Base-by-base conservation (phyloP, 2,329 filamentous ascomycete species). In the Ilyonectria robusta region DNA sequence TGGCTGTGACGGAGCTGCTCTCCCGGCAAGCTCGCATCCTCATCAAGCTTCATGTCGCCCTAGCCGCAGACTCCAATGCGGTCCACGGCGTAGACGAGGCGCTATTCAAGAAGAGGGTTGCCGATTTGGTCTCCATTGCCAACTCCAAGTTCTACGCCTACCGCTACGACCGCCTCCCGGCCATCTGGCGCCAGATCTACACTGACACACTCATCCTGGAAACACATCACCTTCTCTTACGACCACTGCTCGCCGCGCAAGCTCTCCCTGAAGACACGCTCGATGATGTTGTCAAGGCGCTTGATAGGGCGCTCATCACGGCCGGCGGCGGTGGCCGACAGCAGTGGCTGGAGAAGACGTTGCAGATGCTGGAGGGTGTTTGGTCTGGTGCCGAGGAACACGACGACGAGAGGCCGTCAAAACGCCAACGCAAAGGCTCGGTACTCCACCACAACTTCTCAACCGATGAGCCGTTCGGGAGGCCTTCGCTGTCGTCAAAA, bases 221-320 rank as follows among this genome's bases (percentile, higher is more conserved):
- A 71, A 91, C 90, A 23, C 82, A 84, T 59, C 69, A 80, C 21
- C 70, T 81, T 10, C 62, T 80, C 21, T 72, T 81, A 11, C 46
- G 61, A 3, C 62, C 53, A 4, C 61, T 70, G 40, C 54, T 44
- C 1, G n/a, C 47, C 4, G 54, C 44, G 9, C 55, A 33, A 3
- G 53, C 50, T 11, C 66, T 70, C 2, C 62, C 71, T 7, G 71
- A 74, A 31, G 56, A 61, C 9, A 59, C 67, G 3, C 76, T 94
- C 4, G 84, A 88, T 37, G 78, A 84, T 2, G 83, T 92, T 2
- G 87, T 97, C 37, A 85, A 86, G 59, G 81, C 86, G 1, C 85
- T 98, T 2, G 95, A 98, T 74, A 89, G 91, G 78, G 91, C 92
- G 0, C 80, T 97, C 50, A 93, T 97, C 51, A 87, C 94, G 60